These are phyloP conservation scores for Xeromyces bisporus DNA, from an alignment of 495 filamentous ascomycete genomes.

Conservation along the genomic window DNA sequence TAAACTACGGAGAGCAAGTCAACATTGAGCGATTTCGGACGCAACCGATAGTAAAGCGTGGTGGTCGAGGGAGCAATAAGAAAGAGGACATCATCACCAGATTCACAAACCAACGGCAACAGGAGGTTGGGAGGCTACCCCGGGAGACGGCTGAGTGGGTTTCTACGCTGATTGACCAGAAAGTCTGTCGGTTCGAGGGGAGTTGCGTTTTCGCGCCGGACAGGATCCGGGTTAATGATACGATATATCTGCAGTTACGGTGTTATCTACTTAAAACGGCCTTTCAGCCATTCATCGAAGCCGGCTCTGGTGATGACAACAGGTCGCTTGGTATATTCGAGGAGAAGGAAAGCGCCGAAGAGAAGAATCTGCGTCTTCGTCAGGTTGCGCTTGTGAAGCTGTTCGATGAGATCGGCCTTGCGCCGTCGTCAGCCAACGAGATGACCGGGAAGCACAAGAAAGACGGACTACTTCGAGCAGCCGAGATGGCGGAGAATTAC, in stretches of 20 bases:
- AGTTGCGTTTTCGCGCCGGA: slow-evolving; percentile 84
- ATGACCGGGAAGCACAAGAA: slow-evolving; percentile 62
- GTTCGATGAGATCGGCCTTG: slow-evolving; percentile 74
- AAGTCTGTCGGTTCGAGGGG: slow-evolving; percentile 74
- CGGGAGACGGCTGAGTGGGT: slow-evolving; percentile 90
- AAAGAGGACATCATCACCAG: slow-evolving; percentile 78
- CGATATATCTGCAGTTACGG: slow-evolving; percentile 70
- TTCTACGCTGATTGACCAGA: slow-evolving; percentile 81
- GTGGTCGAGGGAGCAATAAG: slow-evolving; percentile 33
- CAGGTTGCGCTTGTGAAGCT: slow-evolving; percentile 79
- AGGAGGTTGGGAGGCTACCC: slow-evolving; percentile 77
- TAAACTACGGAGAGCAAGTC: slow-evolving; percentile 63
- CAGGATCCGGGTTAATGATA: slow-evolving; percentile 72
- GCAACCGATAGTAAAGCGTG: slow-evolving; percentile 37
- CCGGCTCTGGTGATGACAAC: slow-evolving; percentile 46
- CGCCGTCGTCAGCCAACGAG: slow-evolving; percentile 56
- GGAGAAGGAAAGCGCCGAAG: slow-evolving; percentile 70
- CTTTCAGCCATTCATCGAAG: slow-evolving; percentile 46
- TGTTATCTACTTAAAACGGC: slow-evolving; percentile 59
- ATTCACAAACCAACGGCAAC: slow-evolving; percentile 64
- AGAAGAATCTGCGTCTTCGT: slow-evolving; percentile 65
- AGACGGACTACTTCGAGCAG: slow-evolving; percentile 67
- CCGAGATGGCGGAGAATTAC: slow-evolving; percentile 67
- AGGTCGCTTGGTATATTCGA: slow-evolving; percentile 56
- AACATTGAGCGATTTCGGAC: slow-evolving; percentile 76